Conservation (phyloP, 2,329 filamentous ascomycete species). For the Aureobasidium sp. region DNA sequence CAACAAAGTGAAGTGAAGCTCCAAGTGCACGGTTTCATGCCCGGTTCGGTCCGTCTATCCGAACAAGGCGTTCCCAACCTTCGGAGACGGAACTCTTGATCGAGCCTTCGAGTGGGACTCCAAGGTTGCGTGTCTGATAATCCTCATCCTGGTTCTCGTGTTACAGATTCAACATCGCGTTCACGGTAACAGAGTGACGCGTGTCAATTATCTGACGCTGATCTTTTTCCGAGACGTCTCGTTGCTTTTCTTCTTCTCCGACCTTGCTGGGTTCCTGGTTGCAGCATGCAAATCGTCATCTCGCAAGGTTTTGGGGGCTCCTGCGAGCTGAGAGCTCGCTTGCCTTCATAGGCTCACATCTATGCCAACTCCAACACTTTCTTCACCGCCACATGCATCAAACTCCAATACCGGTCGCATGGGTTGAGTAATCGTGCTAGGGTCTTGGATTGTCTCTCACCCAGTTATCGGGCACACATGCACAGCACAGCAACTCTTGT, state of each 20-base stretch:
- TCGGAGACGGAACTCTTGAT: not conserved
- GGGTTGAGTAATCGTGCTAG: not conserved
- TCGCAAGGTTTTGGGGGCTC: not conserved
- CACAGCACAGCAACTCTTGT: not conserved
- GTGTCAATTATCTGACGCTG: not conserved
- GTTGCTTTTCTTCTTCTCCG: not conserved
- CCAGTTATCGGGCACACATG: not conserved
- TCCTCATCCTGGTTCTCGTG: not conserved
- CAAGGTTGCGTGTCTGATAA: not conserved
- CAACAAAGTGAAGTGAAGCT: not conserved
- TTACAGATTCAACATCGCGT: not conserved
- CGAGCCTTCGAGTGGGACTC: not conserved
- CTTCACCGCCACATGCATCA: not conserved
- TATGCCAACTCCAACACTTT: not conserved
- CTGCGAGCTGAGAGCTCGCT: not conserved
- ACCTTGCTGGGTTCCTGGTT: not conserved
- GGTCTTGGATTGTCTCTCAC: not conserved
- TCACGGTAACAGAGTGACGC: not conserved
- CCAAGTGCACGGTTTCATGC: not conserved
- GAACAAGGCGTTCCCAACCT: not conserved
- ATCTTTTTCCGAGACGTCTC: not conserved
- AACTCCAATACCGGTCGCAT: not conserved
- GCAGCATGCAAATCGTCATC: constrained; percentile 3
- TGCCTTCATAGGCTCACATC: not conserved
- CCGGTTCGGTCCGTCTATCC: not conserved